phyloP scores from a whole-genome alignment of 345 rosid genomes.

The Jatropha curcas region DNA sequence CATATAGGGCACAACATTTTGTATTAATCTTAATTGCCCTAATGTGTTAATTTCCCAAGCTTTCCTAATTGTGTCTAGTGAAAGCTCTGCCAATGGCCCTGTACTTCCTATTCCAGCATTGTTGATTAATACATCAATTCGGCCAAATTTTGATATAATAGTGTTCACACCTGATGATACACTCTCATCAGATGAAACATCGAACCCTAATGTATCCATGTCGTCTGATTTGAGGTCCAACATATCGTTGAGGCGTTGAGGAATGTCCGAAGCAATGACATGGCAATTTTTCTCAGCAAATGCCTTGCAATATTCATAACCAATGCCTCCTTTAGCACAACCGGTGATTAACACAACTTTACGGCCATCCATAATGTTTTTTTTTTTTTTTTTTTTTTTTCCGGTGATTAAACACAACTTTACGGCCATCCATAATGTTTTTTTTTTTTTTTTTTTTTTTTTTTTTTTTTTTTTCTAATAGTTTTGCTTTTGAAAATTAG shows the following conservation, averaged over 20 bases:
- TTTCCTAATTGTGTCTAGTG: constrained; percentile 39
- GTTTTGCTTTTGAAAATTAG: too few relatives aligned
- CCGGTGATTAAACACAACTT: constrained; percentile 64
- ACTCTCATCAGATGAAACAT: constrained; percentile 55
- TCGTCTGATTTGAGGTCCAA: constrained; percentile 32
- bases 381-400: too few relatives aligned
- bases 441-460: too few relatives aligned
- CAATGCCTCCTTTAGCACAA: constrained; percentile 68
- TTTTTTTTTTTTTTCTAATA: too few relatives aligned
- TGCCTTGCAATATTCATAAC: constrained; percentile 66
- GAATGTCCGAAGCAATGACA: constrained; percentile 51
- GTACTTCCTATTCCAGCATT: constrained; percentile 60
- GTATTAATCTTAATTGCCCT: constrained; percentile 64
- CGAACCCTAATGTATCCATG: constrained; percentile 42
- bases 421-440: constrained; percentile 35
- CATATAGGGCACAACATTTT: constrained; percentile 69
- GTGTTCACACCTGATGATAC: constrained; percentile 36
- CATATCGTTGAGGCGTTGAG: constrained; percentile 44
- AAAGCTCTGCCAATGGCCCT: constrained; percentile 58
- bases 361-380: constrained; percentile 31
- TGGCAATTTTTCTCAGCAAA: constrained; percentile 54
- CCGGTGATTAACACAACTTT: constrained; percentile 64
- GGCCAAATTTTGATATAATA: constrained; percentile 44
- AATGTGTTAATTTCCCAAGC: constrained; percentile 64
- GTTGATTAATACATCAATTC: constrained; percentile 49